Base-by-base conservation (phyloP, 1,284 basidiomycete species). In the Clitocybe nebularis region DNA sequence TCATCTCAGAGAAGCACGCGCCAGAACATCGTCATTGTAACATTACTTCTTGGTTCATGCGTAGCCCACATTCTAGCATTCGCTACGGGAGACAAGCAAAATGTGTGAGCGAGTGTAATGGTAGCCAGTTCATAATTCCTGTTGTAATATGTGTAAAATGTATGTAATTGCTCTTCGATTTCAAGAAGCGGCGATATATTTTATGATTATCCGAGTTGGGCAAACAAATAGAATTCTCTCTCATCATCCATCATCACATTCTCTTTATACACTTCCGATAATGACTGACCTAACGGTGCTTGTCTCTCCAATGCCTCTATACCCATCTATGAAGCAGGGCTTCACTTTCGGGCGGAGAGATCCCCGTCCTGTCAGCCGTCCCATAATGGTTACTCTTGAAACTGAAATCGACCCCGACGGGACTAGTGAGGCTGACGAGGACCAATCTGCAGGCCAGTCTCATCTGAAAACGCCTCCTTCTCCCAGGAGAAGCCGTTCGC, bases 321-420 rank as follows among this genome's bases (percentile, higher is more conserved):
- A 66, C 45, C 62, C 66, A 32, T 44, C 52, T 32, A 55, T 61
- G 26, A 55, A 54, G 17, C 36, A 43, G 39, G 47, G 56, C 32
- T 65, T 63, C 39, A 51, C 53, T 8, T 63, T 66, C 35, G 54
- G 60, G 8, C 56, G 59, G 23, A 59, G 60, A 25, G 53, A 53
- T 8, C 46, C 55, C 19, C 53, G 48, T 20, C 52, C 61, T 8
- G 52, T 50, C 45, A 55, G 44, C 43, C 54, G 53, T 16, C 67
- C 71, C 23, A 69, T 74, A 57, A 76, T 75, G 71, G 67, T 76
- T 56, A 74, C 71, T 4, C 64, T 75, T 44, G 70, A 76, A 56
- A 63, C 67, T 9, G 70, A 69, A 44, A 49, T 56, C n/a, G 60
- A 66, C 48, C 45, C 45, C 34, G 52, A 47, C 10, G 23, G 30